Base-by-base conservation (phyloP, 208 protist species). In the Leishmania amazonensis region DNA sequence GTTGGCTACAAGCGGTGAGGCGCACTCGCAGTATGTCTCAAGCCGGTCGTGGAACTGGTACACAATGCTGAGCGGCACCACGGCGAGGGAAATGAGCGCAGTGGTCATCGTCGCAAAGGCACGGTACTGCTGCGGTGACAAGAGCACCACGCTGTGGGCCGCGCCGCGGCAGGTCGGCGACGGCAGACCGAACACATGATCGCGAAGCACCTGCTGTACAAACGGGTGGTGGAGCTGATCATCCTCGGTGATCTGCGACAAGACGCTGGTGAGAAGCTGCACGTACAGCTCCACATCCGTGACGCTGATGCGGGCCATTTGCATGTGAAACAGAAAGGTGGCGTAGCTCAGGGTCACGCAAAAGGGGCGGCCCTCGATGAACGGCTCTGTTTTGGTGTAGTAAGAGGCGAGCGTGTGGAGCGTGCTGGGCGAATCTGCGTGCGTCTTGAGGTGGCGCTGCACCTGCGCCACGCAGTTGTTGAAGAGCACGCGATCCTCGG, bases 301-400 rank as follows among this genome's bases (percentile, higher is more conserved):
- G 19, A 94, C 78, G 81, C 89, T 93, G 64, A 98, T 93, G 75
- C 92, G 93, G 62, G 95, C 86, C 95, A 98, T 98, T 80, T 98
- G 93, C 78, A 97, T 91, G 80, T 98, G 95, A 76, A 96, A 98
- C 28, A 98, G 88, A 81, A 98, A 98, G 17, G 95, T 97, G 31
- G 93, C 85, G 81, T 93, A 96, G 87, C 93, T 97, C 57, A 98
- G 90, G 38, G 86, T 91, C 24, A 98, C 95, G 74, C 95, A 98
- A 85, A 98, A 98, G 21, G 95, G 93, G 17, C 88, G 84, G 35
- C 84, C 91, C 60, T 97, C 92, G 58, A 98, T 91, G 79, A 89
- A 81, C 13, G 95, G 95, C 79, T 92, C 88, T 31, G 86, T 76
- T 24, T 87, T 84, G 2, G 95, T 98, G 87, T 96, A 98, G 86